Evolutionary conservation across 345 rosid species (phyloP).

Genomic region (Gynandropsis gynandra): DNA sequence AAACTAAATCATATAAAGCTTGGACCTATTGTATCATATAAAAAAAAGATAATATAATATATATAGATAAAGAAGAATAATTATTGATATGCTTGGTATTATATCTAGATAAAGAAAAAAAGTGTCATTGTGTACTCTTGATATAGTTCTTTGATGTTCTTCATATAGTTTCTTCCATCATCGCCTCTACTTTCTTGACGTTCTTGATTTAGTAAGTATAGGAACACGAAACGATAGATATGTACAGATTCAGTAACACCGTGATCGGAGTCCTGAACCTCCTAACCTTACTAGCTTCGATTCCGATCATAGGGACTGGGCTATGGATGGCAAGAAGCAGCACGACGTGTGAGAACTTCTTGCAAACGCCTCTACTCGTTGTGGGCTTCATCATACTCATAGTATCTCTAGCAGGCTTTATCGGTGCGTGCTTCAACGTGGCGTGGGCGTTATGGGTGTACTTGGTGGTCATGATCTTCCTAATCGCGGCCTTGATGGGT

Average conservation of each 20-base stretch:
- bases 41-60: too few species aligned
- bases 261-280: conserved; percentile 83
- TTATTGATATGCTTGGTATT: too few species aligned
- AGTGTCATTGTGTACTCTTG: too few species aligned
- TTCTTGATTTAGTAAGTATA: too few species aligned
- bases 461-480: conserved; percentile 71
- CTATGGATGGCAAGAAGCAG: conserved; percentile 84
- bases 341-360: conserved; percentile 75
- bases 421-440: conserved; percentile 83
- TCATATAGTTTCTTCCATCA: too few species aligned
- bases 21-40: too few species aligned
- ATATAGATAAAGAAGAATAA: too few species aligned
- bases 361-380: conserved; percentile 76
- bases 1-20: too few species aligned
- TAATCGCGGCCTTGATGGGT: conserved; percentile 57
- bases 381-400: conserved; percentile 70
- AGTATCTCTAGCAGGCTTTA: conserved; percentile 79
- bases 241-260: conserved; percentile 90
- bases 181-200: too few species aligned
- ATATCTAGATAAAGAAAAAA: too few species aligned
- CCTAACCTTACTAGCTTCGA: conserved; percentile 68
- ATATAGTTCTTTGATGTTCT: too few species aligned
- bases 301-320: conserved; percentile 86
- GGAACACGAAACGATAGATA: conserved; percentile 6
- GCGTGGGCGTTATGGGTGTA: conserved; percentile 97